These are phyloP conservation scores for Aspergillus vadensis DNA, from an alignment of 2,329 filamentous ascomycete species.

Conservation along the genomic window DNA sequence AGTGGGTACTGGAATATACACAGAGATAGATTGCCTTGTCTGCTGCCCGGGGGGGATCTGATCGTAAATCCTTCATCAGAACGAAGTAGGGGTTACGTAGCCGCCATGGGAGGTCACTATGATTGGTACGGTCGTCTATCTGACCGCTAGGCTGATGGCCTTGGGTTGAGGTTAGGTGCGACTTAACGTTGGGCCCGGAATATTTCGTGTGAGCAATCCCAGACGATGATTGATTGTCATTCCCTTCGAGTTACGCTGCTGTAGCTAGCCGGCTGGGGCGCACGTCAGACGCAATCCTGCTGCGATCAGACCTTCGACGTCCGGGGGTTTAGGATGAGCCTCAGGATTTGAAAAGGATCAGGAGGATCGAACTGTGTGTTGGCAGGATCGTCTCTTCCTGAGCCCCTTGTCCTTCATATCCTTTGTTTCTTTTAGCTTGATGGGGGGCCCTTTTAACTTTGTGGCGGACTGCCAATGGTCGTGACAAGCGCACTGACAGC, in stretches of 20 bases:
- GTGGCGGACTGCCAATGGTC: not conserved
- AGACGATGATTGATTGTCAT: not conserved
- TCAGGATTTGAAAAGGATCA: not conserved
- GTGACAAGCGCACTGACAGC: not conserved
- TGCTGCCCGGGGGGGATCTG: not conserved
- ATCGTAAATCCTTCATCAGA: not conserved
- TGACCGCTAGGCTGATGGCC: not conserved
- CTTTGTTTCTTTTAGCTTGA: not conserved
- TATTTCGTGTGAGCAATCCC: not conserved
- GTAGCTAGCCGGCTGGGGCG: conserved; percentile 7
- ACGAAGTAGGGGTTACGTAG: not conserved
- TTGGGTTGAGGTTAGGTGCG: not conserved
- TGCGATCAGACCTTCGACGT: conserved; percentile 6
- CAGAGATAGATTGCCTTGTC: not conserved
- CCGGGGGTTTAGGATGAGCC: not conserved
- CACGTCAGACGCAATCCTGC: conserved; percentile 9
- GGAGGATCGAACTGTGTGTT: conserved; percentile 1
- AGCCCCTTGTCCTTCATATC: not conserved
- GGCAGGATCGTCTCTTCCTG: not conserved
- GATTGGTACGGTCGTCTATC: not conserved
- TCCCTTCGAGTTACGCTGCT: not conserved
- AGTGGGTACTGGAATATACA: not conserved
- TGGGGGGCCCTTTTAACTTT: not conserved
- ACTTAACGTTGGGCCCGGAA: not conserved
- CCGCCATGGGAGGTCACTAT: not conserved